These are phyloP conservation scores for Sphaerulina vaccinii DNA, from an alignment of 2,329 filamentous ascomycete genomes.

Conservation along the genomic window DNA sequence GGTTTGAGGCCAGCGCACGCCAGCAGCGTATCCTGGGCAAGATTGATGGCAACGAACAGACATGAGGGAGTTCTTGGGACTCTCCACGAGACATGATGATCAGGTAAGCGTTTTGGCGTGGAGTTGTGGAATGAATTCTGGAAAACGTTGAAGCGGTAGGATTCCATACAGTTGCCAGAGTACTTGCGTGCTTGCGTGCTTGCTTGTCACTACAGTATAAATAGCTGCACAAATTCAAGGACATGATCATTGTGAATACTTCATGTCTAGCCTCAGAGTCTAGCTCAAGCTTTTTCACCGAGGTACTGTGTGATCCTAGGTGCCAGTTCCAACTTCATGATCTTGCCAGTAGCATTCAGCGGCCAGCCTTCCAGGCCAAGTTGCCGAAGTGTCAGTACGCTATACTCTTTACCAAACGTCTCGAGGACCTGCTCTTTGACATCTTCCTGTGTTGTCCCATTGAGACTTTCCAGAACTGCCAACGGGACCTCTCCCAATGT, in stretches of 20 bases:
- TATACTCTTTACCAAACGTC: conserved; percentile 27
- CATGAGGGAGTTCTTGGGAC: neutral
- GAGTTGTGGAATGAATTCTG: neutral
- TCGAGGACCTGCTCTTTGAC: conserved; percentile 23
- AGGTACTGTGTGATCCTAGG: neutral
- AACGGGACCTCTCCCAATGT: conserved; percentile 25
- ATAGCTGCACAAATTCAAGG: neutral
- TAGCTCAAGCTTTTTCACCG: neutral
- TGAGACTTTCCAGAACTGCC: conserved; percentile 20
- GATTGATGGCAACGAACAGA: neutral
- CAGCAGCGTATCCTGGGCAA: neutral
- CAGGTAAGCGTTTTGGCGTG: conserved; percentile 11
- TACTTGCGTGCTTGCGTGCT: neutral
- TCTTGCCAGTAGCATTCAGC: conserved; percentile 30
- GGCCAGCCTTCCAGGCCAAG: conserved; percentile 25
- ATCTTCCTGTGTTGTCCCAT: conserved; percentile 20
- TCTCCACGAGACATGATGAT: conserved; percentile 2
- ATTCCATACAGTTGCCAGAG: too few relatives aligned
- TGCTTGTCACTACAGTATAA: neutral
- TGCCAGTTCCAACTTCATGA: conserved; percentile 27
- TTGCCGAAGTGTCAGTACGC: conserved; percentile 22
- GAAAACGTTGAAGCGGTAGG: neutral
- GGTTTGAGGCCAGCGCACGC: neutral
- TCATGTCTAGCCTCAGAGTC: too few relatives aligned
- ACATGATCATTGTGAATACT: neutral